These are phyloP conservation scores for Fusarium sp. DNA, from an alignment of 2,329 filamentous ascomycete species.

Conservation along the genomic window DNA sequence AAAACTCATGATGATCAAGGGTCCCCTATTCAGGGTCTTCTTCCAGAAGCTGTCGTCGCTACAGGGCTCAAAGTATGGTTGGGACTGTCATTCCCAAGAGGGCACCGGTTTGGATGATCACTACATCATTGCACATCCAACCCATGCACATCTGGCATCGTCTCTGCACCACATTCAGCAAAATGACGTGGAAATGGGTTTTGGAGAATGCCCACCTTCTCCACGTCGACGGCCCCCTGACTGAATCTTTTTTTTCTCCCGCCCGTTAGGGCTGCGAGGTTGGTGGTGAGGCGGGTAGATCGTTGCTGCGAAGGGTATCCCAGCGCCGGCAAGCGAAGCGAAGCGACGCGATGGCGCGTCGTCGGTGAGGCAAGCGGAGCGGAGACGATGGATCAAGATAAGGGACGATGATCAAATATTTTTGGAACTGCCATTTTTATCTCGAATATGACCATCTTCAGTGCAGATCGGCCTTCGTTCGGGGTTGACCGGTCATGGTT, in stretches of 20 bases:
- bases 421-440: slow-evolving; percentile 39
- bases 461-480: slow-evolving; percentile 2
- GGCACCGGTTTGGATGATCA: slow-evolving; percentile 36
- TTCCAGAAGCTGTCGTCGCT: slow-evolving; percentile 34
- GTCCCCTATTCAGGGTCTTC: slow-evolving; percentile 31
- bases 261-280: slow-evolving; percentile 4
- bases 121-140: slow-evolving; percentile 40
- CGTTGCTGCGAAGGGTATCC: slow-evolving; percentile 30
- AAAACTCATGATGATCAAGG: slow-evolving; percentile 8
- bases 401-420: slow-evolving; percentile 20
- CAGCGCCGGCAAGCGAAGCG: slow-evolving; percentile 24
- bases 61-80: slow-evolving; percentile 29
- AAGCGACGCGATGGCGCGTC: slow-evolving; percentile 30
- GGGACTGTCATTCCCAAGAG: slow-evolving; percentile 35
- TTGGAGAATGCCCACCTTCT: slow-evolving; percentile 32
- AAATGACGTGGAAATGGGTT: slow-evolving; percentile 11
- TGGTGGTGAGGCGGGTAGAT: slow-evolving; percentile 36
- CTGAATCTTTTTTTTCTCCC: slow-evolving; percentile 16
- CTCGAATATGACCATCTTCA: slow-evolving; percentile 19
- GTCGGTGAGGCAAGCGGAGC: slow-evolving; percentile 20
- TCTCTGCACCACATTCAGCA: slow-evolving; percentile 1
- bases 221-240: slow-evolving; percentile 24
- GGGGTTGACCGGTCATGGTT: slow-evolving; percentile 8
- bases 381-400: slow-evolving; percentile 16
- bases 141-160: slow-evolving; percentile 37